Percentiles rank a stretch among this genome's conserved stretches.
Conservation (phyloP, 441 rosid genomes). For the Biscutella auriculata region DNA sequence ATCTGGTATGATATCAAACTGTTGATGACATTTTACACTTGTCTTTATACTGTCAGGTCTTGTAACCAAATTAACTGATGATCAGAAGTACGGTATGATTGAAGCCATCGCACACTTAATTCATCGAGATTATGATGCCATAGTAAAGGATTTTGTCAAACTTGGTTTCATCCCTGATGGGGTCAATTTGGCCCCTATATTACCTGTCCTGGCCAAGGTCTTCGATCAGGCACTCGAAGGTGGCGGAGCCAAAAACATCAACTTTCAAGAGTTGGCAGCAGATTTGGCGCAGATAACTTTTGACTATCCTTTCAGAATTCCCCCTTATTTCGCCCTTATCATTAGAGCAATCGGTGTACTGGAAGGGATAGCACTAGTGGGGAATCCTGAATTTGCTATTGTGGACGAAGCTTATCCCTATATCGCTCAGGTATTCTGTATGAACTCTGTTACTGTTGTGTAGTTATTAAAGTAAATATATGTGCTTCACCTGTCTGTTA, state of each 20-base stretch:
- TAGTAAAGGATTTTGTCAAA: constrained; percentile 91
- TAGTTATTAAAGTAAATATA: not conserved
- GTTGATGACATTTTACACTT: constrained; percentile 9
- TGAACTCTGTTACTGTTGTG: not conserved
- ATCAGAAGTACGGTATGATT: constrained; percentile 96
- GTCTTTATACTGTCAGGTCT: constrained; percentile 44
- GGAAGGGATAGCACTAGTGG: constrained; percentile 95
- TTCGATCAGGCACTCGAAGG: constrained; percentile 99
- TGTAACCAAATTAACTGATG: constrained; percentile 86
- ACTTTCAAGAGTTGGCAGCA: constrained; percentile 92
- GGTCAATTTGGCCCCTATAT: constrained; percentile 88
- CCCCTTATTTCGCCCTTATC: constrained; percentile 93
- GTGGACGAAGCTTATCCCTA: constrained; percentile 98
- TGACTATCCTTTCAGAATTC: constrained; percentile 96
- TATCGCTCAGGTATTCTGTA: constrained; percentile 62
- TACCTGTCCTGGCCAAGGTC: constrained; percentile 92
- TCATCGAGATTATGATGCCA: constrained; percentile 81
- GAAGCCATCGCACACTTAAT: constrained; percentile 97
- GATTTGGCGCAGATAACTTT: constrained; percentile 96
- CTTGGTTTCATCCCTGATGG: constrained; percentile 94
- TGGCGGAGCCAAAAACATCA: constrained; percentile 86
- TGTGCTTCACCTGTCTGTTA: too few species aligned
- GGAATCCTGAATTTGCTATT: constrained; percentile 87
- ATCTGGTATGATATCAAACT: not conserved
- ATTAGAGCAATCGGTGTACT: constrained; percentile 94